Conservation (phyloP, 768 basidiomycete genomes). For the Tricholoma terreum region DNA sequence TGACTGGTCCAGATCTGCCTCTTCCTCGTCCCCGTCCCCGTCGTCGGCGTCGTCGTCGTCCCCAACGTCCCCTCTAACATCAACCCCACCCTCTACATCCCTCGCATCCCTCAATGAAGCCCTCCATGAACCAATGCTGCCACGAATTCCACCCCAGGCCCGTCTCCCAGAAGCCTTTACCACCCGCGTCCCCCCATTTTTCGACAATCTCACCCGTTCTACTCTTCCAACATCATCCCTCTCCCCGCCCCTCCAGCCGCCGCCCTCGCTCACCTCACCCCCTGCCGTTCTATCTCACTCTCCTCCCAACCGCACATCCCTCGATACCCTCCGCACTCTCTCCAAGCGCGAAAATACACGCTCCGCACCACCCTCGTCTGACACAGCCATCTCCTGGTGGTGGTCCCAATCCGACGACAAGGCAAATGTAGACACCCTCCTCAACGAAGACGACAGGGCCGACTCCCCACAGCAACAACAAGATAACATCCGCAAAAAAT, state of each 20-base stretch:
- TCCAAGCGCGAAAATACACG: constrained; percentile 28
- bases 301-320: constrained; percentile 44
- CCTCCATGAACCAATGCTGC: constrained; percentile 39
- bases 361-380: constrained; percentile 23
- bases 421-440: constrained; percentile 40
- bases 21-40: constrained; percentile 14
- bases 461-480: constrained; percentile 47
- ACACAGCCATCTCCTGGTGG: constrained; percentile 37
- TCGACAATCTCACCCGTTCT: constrained; percentile 54
- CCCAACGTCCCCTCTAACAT: constrained; percentile 29
- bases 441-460: constrained; percentile 52
- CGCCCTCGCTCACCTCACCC: constrained; percentile 20
- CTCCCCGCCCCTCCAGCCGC: constrained; percentile 33
- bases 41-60: constrained; percentile 22
- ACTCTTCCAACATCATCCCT: constrained; percentile 64
- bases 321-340: constrained; percentile 57
- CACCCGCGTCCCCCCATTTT: constrained; percentile 37
- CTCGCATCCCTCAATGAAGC: constrained; percentile 44
- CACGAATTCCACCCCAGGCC: constrained; percentile 40
- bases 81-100: constrained; percentile 38
- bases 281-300: constrained; percentile 37
- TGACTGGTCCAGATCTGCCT: constrained; percentile 17
- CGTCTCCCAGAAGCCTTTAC: constrained; percentile 35
- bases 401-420: constrained; percentile 54
- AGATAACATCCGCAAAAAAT: constrained; percentile 51